Evolutionary conservation across 2,329 filamentous ascomycete genomes (phyloP).

Genomic region (Podosphaera xanthii): DNA sequence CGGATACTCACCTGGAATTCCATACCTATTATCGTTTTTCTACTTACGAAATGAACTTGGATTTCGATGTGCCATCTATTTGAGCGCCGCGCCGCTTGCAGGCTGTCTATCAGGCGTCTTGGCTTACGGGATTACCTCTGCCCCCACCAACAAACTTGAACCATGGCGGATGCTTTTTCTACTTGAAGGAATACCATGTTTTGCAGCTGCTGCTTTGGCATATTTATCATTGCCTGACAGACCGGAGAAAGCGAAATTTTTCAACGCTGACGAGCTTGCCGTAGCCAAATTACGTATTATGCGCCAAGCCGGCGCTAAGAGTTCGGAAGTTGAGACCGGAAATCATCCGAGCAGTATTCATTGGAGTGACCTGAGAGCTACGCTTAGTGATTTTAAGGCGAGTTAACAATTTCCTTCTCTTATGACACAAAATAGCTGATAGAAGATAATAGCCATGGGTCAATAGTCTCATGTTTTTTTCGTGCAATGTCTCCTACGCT

Average conservation of each 20-base stretch:
- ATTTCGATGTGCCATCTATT: slow-evolving; percentile 32
- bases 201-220: slow-evolving; percentile 28
- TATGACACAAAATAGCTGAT: slow-evolving; percentile 14
- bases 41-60: slow-evolving; percentile 43
- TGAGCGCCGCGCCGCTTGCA: slow-evolving; percentile 38
- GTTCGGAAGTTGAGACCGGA: slow-evolving; percentile 24
- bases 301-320: slow-evolving; percentile 23
- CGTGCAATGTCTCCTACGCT: slow-evolving; percentile 40
- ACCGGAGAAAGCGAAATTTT: slow-evolving; percentile 26
- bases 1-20: slow-evolving; percentile 44
- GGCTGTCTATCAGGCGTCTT: slow-evolving; percentile 46
- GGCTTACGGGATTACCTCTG: slow-evolving; percentile 43
- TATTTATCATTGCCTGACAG: slow-evolving; percentile 30
- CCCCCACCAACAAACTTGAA: slow-evolving; percentile 26
- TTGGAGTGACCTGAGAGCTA: slow-evolving; percentile 22
- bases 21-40: slow-evolving; percentile 31
- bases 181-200: slow-evolving; percentile 37
- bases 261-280: slow-evolving; percentile 20
- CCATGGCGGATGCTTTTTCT: slow-evolving; percentile 41
- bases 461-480: slow-evolving; percentile 28
- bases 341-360: slow-evolving; percentile 15
- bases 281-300: slow-evolving; percentile 30
- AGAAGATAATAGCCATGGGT: slow-evolving; percentile 20
- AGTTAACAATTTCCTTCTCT: neutral
- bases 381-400: slow-evolving; percentile 22